phyloP scores from a whole-genome alignment of 2,329 filamentous ascomycete genomes.

The Epicoccum sorghinum region DNA sequence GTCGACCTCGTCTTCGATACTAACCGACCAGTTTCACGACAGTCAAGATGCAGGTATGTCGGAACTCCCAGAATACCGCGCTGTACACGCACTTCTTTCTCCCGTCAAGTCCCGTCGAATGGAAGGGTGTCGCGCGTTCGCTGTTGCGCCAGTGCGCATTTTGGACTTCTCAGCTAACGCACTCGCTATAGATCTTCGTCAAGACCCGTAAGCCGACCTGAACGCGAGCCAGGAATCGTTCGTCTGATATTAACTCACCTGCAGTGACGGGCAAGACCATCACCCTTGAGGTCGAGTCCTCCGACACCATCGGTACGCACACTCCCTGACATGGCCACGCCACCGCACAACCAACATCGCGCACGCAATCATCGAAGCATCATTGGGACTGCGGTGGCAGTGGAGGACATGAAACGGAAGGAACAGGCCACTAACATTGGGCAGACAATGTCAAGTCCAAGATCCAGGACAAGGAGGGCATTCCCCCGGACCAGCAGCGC shows the following conservation, averaged over 20 bases:
- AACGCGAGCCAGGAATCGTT: neutral
- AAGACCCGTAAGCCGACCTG: slow-evolving; percentile 75
- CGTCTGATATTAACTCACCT: slow-evolving; percentile 14
- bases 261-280: slow-evolving; percentile 93
- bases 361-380: slow-evolving; percentile 21
- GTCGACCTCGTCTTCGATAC: slow-evolving; percentile 6
- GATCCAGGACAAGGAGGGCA: slow-evolving; percentile 99
- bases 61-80: neutral
- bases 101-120: neutral
- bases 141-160: neutral
- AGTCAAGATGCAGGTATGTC: slow-evolving; percentile 4
- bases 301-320: slow-evolving; percentile 78
- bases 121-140: neutral
- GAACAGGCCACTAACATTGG: slow-evolving; percentile 26
- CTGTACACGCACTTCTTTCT: neutral
- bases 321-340: slow-evolving; percentile 18
- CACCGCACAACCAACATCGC: slow-evolving; percentile 21
- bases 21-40: slow-evolving; percentile 10
- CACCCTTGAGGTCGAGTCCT: slow-evolving; percentile 99
- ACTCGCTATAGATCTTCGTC: slow-evolving; percentile 73
- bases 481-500: slow-evolving; percentile 97
- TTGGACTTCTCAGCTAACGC: slow-evolving; percentile 1
- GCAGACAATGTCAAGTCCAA: slow-evolving; percentile 98
- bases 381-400: slow-evolving; percentile 3
- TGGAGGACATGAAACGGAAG: neutral